Conservation (phyloP, 2,329 filamentous ascomycete species). For the Talaromyces amestolkiae region DNA sequence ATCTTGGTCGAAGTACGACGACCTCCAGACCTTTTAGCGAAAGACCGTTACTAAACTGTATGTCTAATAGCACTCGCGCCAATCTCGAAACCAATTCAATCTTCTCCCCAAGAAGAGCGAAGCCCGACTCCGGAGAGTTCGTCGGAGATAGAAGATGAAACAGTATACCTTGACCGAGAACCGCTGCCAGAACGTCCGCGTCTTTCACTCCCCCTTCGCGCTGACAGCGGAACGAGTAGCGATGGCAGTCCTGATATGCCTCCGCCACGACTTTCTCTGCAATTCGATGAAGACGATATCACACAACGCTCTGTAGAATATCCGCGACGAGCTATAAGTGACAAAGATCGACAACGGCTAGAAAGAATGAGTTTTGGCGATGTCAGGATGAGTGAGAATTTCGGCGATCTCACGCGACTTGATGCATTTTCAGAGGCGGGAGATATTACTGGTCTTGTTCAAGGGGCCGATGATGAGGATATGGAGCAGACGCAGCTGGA, state of each 20-base stretch:
- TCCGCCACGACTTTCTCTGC: constrained; percentile 39
- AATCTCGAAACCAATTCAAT: constrained; percentile 45
- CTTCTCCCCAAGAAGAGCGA: constrained; percentile 45
- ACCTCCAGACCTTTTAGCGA: background rate
- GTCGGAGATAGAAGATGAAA: constrained; percentile 29
- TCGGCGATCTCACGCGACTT: constrained; percentile 48
- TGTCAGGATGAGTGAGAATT: constrained; percentile 50
- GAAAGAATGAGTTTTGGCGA: constrained; percentile 46
- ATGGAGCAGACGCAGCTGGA: constrained; percentile 38
- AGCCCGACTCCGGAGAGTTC: constrained; percentile 21
- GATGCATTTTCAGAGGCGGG: constrained; percentile 43
- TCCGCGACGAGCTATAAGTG: constrained; percentile 41
- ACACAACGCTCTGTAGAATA: constrained; percentile 43
- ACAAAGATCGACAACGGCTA: constrained; percentile 37
- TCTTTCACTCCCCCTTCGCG: constrained; percentile 48
- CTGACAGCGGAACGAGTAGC: constrained; percentile 45
- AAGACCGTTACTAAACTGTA: constrained; percentile 4
- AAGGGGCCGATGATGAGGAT: constrained; percentile 36
- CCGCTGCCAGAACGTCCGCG: constrained; percentile 44
- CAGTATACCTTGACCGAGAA: constrained; percentile 50
- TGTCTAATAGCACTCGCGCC: constrained; percentile 47
- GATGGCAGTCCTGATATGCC: constrained; percentile 38
- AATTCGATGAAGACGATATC: constrained; percentile 48
- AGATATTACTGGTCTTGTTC: constrained; percentile 39
- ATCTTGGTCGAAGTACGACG: constrained; percentile 51